These are phyloP conservation scores for Heritiera littoralis DNA, from an alignment of 345 rosid species.

Conservation along the genomic window DNA sequence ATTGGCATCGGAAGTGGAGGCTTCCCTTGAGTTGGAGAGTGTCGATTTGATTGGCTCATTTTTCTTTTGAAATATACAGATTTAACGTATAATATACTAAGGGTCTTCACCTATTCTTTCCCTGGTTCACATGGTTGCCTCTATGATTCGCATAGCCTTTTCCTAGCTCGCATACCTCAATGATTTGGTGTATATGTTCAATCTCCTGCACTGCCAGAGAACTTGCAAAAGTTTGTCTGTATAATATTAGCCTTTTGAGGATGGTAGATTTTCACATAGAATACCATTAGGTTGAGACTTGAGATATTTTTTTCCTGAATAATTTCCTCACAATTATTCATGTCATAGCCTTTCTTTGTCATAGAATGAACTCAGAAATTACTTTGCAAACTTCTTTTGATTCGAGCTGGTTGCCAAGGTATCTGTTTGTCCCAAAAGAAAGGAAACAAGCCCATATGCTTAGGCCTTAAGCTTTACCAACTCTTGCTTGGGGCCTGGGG, in stretches of 20 bases:
- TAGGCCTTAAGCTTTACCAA: neutral
- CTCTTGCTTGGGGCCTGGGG: neutral
- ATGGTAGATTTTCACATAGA: constrained; percentile 1
- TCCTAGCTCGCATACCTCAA: neutral
- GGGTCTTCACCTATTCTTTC: constrained; percentile 30
- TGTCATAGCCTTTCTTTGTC: neutral
- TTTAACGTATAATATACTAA: constrained; percentile 31
- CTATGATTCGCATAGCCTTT: neutral
- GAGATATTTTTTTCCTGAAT: neutral
- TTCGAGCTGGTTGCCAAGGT: neutral
- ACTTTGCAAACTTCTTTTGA: no score
- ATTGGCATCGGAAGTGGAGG: constrained; percentile 92
- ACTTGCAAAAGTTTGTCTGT: neutral
- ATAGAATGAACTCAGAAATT: neutral
- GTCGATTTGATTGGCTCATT: constrained; percentile 25
- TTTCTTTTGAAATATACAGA: neutral
- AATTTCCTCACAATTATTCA: neutral
- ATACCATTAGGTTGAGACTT: neutral
- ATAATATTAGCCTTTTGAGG: neutral
- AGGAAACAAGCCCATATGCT: neutral
- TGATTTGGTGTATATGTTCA: constrained; percentile 7
- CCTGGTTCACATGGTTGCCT: constrained; percentile 22
- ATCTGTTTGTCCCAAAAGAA: neutral
- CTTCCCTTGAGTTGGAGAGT: constrained; percentile 52
- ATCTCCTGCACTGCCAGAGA: constrained; percentile 5